Evolutionary conservation across 805 yeast species (phyloP).

Genomic region (Ogataea saltuana): DNA sequence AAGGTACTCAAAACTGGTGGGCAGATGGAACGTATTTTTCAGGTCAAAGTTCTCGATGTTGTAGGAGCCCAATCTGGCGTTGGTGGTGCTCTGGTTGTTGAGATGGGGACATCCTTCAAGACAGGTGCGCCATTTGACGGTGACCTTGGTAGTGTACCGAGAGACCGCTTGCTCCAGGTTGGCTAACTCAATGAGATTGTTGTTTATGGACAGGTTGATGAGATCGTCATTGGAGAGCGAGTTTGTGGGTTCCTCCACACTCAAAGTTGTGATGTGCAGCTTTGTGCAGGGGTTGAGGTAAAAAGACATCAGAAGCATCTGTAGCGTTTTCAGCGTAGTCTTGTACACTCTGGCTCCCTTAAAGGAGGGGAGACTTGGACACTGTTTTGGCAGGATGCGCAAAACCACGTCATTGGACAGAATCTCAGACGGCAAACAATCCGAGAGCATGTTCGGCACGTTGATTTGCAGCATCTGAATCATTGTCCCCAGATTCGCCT

Average conservation of each 20-base stretch:
- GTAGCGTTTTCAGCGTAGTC: constrained; percentile 57
- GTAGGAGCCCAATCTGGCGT: constrained; percentile 31
- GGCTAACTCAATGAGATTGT: constrained; percentile 20
- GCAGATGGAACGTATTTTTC: constrained; percentile 17
- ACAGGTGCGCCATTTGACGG: constrained; percentile 60
- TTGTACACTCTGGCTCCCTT: constrained; percentile 57
- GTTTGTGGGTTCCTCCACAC: constrained; percentile 33
- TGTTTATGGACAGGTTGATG: constrained; percentile 29
- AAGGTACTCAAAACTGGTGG: neutral
- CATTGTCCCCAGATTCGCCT: constrained; percentile 56
- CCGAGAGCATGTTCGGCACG: constrained; percentile 52
- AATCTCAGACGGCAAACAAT: constrained; percentile 44
- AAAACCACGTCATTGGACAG: constrained; percentile 50
- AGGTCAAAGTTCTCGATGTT: constrained; percentile 25
- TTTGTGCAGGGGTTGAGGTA: constrained; percentile 53
- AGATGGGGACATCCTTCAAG: constrained; percentile 52
- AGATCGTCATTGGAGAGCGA: constrained; percentile 29
- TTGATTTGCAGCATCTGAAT: constrained; percentile 47
- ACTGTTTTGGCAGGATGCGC: constrained; percentile 57
- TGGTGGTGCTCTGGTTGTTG: constrained; percentile 25
- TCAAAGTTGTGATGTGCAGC: constrained; percentile 51
- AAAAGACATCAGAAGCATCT: constrained; percentile 53
- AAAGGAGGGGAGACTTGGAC: constrained; percentile 54
- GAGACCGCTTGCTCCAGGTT: constrained; percentile 28
- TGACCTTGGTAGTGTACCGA: constrained; percentile 48